These are phyloP conservation scores for Kalaharituber pfeilii DNA, from an alignment of 2,329 filamentous ascomycete genomes.

Conservation along the genomic window DNA sequence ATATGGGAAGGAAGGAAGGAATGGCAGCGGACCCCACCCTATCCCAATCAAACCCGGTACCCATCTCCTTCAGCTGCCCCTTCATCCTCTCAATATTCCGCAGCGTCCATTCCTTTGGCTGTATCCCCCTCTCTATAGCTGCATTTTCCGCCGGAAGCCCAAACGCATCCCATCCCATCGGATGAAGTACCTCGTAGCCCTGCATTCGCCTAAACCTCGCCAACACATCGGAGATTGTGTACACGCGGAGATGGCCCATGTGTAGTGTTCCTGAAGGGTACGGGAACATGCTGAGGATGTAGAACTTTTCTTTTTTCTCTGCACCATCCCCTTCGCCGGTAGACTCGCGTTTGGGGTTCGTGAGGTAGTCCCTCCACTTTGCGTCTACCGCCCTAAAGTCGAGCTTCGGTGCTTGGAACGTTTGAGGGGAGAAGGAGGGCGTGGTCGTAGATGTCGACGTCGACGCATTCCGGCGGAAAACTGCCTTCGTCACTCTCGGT, in stretches of 20 bases:
- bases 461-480: background rate
- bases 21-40: conserved; percentile 41
- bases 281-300: conserved; percentile 81
- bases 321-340: background rate
- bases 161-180: conserved; percentile 94
- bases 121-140: conserved; percentile 62
- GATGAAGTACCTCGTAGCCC: conserved; percentile 58
- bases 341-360: background rate
- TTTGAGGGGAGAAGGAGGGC: background rate
- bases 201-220: conserved; percentile 59
- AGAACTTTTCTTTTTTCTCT: conserved; percentile 27
- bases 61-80: conserved; percentile 59
- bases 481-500: background rate
- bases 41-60: conserved; percentile 68
- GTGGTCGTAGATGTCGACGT: background rate
- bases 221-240: conserved; percentile 76
- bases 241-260: conserved; percentile 72
- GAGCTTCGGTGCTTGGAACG: background rate
- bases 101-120: conserved; percentile 62
- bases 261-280: conserved; percentile 79
- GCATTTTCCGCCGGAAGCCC: conserved; percentile 83
- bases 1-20: conserved; percentile 4
- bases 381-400: conserved; percentile 33
- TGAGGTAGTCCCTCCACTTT: conserved; percentile 35
- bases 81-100: conserved; percentile 75